A percentile compares a stretch with the other conserved stretches of the same genome.
phyloP scores from a whole-genome alignment of 306 rosid genomes.

The Rosa chinensis region DNA sequence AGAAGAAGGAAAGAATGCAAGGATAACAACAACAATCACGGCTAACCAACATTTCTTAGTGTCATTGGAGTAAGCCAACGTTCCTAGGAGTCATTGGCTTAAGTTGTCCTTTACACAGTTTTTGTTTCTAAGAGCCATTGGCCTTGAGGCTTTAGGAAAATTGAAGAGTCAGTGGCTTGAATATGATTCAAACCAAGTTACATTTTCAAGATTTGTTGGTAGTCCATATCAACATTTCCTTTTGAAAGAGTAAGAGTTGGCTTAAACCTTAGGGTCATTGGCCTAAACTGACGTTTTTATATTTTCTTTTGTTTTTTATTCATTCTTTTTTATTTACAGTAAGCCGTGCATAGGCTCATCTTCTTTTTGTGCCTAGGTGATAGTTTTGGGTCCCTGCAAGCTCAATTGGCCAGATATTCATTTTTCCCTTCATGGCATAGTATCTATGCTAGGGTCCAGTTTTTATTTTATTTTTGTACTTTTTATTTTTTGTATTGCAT shows the following conservation, averaged over 20 bases:
- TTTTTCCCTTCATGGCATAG: not conserved
- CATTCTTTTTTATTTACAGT: not conserved
- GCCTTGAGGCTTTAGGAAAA: not conserved
- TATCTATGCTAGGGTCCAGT: not conserved
- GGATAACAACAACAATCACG: not conserved
- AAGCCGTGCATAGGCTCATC: not conserved
- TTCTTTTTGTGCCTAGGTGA: not conserved
- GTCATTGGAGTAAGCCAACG: not conserved
- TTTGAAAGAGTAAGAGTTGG: not conserved
- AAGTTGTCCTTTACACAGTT: not conserved
- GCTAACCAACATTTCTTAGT: not conserved
- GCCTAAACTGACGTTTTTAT: not conserved
- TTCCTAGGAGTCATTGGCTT: not conserved
- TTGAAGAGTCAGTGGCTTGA: not conserved
- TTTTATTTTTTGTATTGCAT: not conserved
- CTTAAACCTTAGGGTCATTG: not conserved
- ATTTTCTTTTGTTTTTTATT: not conserved
- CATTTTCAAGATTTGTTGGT: not conserved
- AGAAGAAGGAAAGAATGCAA: not conserved
- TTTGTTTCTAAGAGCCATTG: not conserved
- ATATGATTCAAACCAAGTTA: not conserved
- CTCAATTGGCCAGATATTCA: not conserved
- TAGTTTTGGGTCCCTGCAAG: not conserved
- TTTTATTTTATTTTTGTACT: no score
- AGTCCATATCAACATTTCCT: not conserved